phyloP scores from a whole-genome alignment of 148 eudicot species.

The Fagopyrum homotropicum region DNA sequence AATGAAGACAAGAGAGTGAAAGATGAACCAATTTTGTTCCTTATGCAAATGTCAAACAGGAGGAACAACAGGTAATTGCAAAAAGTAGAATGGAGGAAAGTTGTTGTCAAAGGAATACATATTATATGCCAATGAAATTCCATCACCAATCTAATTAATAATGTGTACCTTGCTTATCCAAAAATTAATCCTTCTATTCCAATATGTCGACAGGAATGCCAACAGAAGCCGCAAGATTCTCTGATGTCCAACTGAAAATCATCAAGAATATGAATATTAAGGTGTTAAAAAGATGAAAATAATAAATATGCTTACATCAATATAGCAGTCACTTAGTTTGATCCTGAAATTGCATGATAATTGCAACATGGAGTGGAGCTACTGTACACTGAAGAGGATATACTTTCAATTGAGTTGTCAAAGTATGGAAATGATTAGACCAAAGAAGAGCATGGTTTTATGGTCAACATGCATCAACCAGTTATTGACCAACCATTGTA shows the following conservation, averaged over 20 bases:
- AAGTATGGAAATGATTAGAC: no score
- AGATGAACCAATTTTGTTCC: neutral
- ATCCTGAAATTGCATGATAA: constrained; percentile 82
- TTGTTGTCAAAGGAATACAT: neutral
- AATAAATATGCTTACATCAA: constrained; percentile 2
- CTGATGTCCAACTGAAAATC: constrained; percentile 75
- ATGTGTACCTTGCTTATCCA: constrained; percentile 92
- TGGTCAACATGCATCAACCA: no score
- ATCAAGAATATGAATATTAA: neutral
- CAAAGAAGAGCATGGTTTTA: no score
- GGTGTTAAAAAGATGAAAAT: constrained; percentile 7
- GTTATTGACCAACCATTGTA: no score
- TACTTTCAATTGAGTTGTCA: no score
- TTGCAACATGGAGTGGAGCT: constrained; percentile 85
- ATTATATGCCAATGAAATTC: neutral
- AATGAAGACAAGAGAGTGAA: neutral
- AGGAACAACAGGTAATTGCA: neutral
- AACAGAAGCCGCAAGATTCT: constrained; percentile 79
- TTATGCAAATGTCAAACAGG: neutral
- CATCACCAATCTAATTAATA: neutral
- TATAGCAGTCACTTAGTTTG: constrained; percentile 49
- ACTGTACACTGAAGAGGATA: constrained; percentile 81
- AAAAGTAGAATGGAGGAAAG: constrained; percentile 1
- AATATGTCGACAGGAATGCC: constrained; percentile 82
- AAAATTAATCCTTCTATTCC: constrained; percentile 67